Conservation (phyloP, 1,284 basidiomycete genomes). For the Coniophora puteana region DNA sequence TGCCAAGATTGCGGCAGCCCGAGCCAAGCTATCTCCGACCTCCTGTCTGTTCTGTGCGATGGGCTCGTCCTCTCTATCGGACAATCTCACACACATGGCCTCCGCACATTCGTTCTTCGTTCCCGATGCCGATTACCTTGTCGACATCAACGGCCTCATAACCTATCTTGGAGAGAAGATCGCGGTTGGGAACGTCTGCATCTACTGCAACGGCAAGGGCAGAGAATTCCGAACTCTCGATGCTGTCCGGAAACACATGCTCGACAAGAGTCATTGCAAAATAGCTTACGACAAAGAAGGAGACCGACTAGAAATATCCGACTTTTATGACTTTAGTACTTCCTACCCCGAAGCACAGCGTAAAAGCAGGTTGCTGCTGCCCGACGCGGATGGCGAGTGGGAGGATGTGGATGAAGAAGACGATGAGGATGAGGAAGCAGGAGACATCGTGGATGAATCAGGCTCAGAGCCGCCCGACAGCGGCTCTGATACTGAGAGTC, state of each 20-base stretch:
- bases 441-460: constrained; percentile 43
- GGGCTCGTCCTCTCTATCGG: constrained; percentile 50
- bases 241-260: constrained; percentile 91
- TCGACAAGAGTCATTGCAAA: constrained; percentile 95
- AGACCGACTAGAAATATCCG: constrained; percentile 86
- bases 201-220: constrained; percentile 83
- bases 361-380: constrained; percentile 14
- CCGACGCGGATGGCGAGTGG: constrained; percentile 45
- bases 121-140: constrained; percentile 89
- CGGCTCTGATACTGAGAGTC: constrained; percentile 38
- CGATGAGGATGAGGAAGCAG: constrained; percentile 53
- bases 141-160: constrained; percentile 82
- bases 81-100: constrained; percentile 88
- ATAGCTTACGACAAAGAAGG: constrained; percentile 83
- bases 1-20: constrained; percentile 74
- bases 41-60: constrained; percentile 88
- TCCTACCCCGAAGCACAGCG: constrained; percentile 62
- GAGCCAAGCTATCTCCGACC: constrained; percentile 56
- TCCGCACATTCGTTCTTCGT: constrained; percentile 91
- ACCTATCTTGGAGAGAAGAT: constrained; percentile 93
- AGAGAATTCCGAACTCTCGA: constrained; percentile 78
- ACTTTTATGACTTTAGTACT: constrained; percentile 89
- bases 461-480: constrained; percentile 35
- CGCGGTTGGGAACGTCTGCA: constrained; percentile 88
- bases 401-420: constrained; percentile 53